Evolutionary conservation across 805 yeast genomes (phyloP).

Genomic region (Candida tallmaniae): DNA sequence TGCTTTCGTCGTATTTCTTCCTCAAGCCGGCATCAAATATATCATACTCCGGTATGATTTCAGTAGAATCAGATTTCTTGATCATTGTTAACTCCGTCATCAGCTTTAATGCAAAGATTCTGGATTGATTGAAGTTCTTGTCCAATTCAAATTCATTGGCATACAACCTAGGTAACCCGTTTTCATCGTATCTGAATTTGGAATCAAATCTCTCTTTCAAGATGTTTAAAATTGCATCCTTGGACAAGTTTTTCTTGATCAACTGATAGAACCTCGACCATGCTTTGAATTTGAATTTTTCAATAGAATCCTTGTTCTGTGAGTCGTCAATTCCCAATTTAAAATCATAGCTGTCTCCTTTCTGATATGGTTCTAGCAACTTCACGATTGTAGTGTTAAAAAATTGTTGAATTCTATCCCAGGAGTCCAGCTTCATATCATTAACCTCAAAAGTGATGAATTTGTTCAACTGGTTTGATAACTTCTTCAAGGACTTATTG

Average conservation of each 20-base stretch:
- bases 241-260: slow-evolving; percentile 58
- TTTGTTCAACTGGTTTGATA: slow-evolving; percentile 46
- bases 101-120: slow-evolving; percentile 48
- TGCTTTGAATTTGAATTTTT: slow-evolving; percentile 46
- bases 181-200: slow-evolving; percentile 73
- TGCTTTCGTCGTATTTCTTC: slow-evolving; percentile 19
- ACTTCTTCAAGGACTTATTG: slow-evolving; percentile 41
- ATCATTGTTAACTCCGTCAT: slow-evolving; percentile 62
- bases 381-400: slow-evolving; percentile 28
- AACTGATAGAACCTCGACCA: slow-evolving; percentile 64
- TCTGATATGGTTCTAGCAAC: slow-evolving; percentile 10
- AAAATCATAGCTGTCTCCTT: slow-evolving; percentile 47
- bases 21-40: slow-evolving; percentile 26
- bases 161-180: slow-evolving; percentile 82
- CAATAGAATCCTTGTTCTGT: slow-evolving; percentile 37
- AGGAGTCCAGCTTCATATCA: slow-evolving; percentile 47
- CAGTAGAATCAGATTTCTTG: slow-evolving; percentile 45
- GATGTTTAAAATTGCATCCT: slow-evolving; percentile 60
- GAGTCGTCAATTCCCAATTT: slow-evolving; percentile 53
- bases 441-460: slow-evolving; percentile 44
- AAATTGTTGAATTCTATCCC: slow-evolving; percentile 53
- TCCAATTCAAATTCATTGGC: slow-evolving; percentile 71
- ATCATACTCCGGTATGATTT: slow-evolving; percentile 56
- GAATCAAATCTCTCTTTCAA: slow-evolving; percentile 81
- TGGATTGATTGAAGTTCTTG: slow-evolving; percentile 54